These are phyloP conservation scores for Aspergillus nanangensis DNA, from an alignment of 495 filamentous ascomycete species.

Conservation along the genomic window DNA sequence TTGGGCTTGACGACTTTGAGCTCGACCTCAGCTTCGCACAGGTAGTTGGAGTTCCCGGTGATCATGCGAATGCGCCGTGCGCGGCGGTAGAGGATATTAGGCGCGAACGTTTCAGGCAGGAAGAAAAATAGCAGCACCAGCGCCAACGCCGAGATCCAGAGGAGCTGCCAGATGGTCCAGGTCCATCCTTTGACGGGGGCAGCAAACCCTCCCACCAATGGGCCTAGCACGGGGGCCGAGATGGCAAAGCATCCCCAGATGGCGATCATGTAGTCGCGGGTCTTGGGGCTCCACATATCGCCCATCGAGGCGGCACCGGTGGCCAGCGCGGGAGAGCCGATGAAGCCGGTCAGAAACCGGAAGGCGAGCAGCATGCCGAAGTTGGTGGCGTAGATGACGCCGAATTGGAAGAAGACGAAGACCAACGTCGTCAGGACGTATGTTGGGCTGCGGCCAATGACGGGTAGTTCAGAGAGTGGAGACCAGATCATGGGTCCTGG, in stretches of 20 bases:
- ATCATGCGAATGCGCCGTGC: conserved; percentile 44
- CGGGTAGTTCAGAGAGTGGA: conserved; percentile 47
- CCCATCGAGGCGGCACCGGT: conserved; percentile 29
- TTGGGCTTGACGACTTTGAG: conserved; percentile 21
- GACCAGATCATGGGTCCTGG: conserved; percentile 45
- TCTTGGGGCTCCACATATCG: conserved; percentile 26
- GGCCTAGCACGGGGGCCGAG: conserved; percentile 39
- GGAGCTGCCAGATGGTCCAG: conserved; percentile 45
- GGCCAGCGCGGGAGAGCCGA: conserved; percentile 47
- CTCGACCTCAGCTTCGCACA: conserved; percentile 38
- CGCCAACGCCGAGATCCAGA: conserved; percentile 42
- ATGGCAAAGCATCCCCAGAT: conserved; percentile 33
- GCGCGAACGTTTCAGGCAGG: conserved; percentile 53
- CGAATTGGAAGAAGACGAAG: conserved; percentile 50
- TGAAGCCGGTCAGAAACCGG: conserved; percentile 50
- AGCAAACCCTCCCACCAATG: conserved; percentile 39
- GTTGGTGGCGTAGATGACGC: conserved; percentile 40
- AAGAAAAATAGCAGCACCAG: conserved; percentile 47
- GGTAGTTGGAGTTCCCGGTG: conserved; percentile 27
- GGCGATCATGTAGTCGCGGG: conserved; percentile 29
- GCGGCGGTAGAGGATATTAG: conserved; percentile 52
- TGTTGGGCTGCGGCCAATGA: conserved; percentile 44
- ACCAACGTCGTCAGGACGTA: conserved; percentile 43
- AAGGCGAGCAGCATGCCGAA: conserved; percentile 50
- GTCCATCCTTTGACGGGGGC: conserved; percentile 36